phyloP scores from a whole-genome alignment of 768 basidiomycete species.

The Pilatotrama ljubarskyi region DNA sequence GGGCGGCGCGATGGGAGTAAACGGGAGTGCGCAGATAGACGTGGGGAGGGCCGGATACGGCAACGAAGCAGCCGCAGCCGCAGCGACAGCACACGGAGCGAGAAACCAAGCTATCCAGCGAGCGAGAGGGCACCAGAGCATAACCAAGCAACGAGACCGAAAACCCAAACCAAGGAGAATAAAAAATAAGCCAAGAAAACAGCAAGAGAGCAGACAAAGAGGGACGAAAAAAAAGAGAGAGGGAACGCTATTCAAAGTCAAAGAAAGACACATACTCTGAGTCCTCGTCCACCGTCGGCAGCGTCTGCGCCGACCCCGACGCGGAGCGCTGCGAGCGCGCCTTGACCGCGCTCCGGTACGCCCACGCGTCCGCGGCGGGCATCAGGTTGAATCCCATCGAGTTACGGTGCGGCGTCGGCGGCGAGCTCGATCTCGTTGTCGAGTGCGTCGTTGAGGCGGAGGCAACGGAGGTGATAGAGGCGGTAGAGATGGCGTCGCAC shows the following conservation, averaged over 20 bases:
- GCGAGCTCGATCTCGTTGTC: background rate
- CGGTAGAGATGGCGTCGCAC: background rate
- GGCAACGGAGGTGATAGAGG: background rate
- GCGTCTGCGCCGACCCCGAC: slow-evolving; percentile 19
- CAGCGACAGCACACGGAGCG: background rate
- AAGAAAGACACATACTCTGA: slow-evolving; percentile 31
- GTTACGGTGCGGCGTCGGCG: no score
- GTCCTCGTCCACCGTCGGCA: slow-evolving; percentile 25
- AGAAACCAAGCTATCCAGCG: slow-evolving; percentile 1
- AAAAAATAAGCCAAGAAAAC: background rate
- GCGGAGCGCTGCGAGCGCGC: slow-evolving; percentile 1
- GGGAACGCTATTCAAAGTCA: slow-evolving; percentile 19
- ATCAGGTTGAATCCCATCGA: background rate
- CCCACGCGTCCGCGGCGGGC: slow-evolving; percentile 10
- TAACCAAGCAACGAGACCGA: no score
- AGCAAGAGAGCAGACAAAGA: background rate
- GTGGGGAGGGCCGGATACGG: slow-evolving; percentile 8
- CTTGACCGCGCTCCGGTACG: slow-evolving; percentile 10
- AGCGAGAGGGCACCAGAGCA: background rate
- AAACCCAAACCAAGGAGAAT: background rate
- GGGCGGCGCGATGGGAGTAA: background rate
- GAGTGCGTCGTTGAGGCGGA: background rate
- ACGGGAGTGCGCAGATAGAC: slow-evolving; percentile 5
- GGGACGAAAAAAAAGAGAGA: background rate
- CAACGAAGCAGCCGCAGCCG: background rate